Conservation (phyloP, 2,329 filamentous ascomycete species). For the Aureobasidium sp. region DNA sequence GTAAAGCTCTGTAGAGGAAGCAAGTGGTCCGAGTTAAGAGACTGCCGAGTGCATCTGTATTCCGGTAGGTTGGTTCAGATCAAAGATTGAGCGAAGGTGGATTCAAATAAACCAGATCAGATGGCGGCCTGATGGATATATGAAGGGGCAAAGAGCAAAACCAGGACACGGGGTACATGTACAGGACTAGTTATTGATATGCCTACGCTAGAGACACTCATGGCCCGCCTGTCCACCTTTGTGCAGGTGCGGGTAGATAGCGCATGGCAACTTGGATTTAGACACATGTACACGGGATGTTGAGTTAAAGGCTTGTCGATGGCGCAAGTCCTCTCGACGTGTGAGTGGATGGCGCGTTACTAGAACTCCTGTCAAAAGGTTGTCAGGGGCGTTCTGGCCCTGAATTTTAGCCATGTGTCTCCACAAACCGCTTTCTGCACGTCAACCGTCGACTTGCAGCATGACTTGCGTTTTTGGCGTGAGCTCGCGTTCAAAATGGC, state of each 20-base stretch:
- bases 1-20: not conserved
- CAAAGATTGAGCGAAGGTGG: not conserved
- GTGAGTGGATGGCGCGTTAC: slow-evolving; percentile 3
- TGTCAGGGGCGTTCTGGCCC: slow-evolving; percentile 7
- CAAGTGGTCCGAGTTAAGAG: not conserved
- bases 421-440: slow-evolving; percentile 9
- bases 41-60: not conserved
- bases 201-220: not conserved
- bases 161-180: slow-evolving; percentile 4
- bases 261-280: slow-evolving; percentile 2
- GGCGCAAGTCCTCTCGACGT: not conserved
- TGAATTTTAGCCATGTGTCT: not conserved
- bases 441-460: slow-evolving; percentile 12
- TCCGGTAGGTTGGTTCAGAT: slow-evolving; percentile 4
- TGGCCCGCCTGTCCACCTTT: slow-evolving; percentile 4
- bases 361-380: slow-evolving; percentile 8
- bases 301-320: not conserved
- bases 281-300: slow-evolving; percentile 9
- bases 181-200: not conserved
- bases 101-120: not conserved
- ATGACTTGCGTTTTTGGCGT: slow-evolving; percentile 11
- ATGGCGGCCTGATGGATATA: slow-evolving; percentile 1
- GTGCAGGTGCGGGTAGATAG: slow-evolving; percentile 10
- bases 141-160: slow-evolving; percentile 4
- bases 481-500: not conserved